Percentiles rank a stretch among this genome's conserved stretches.
phyloP scores from a whole-genome alignment of 2,329 filamentous ascomycete genomes.

The Hypoxylon sp. region DNA sequence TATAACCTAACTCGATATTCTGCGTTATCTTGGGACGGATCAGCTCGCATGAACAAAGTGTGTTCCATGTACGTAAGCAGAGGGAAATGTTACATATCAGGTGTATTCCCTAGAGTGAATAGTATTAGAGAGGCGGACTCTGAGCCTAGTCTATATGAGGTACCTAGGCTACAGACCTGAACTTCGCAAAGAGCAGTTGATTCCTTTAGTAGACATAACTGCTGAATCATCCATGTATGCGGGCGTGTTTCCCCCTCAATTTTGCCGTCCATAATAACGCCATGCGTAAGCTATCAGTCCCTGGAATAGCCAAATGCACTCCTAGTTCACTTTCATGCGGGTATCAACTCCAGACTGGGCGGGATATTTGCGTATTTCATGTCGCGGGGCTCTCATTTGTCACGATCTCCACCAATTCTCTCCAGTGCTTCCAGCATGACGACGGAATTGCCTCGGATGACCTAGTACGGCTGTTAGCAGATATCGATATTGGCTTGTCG shows the following conservation, averaged over 20 bases:
- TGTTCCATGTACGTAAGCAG: not conserved
- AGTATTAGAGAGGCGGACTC: constrained; percentile 1
- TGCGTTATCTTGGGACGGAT: too few species aligned
- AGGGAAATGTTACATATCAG: not conserved
- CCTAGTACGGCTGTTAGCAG: constrained; percentile 64
- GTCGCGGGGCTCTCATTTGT: constrained; percentile 48
- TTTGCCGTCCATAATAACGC: constrained; percentile 38
- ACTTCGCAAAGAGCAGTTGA: not conserved
- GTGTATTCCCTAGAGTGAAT: not conserved
- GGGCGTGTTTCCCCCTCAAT: constrained; percentile 5
- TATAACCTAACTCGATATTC: too few species aligned
- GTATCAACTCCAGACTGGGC: constrained; percentile 41
- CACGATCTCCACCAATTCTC: constrained; percentile 73
- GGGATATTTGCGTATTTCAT: constrained; percentile 25
- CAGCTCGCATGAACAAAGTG: too few species aligned
- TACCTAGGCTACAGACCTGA: not conserved
- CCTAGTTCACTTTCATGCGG: constrained; percentile 29
- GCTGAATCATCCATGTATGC: not conserved
- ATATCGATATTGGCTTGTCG: not conserved
- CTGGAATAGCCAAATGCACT: constrained; percentile 21
- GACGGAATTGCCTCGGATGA: constrained; percentile 97
- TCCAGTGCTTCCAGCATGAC: constrained; percentile 94
- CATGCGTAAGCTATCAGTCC: constrained; percentile 6
- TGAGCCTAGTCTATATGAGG: constrained; percentile 2
- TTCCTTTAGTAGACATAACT: constrained; percentile 15